A percentile compares a stretch with the other conserved stretches of the same genome.
These are phyloP conservation scores for Dendrobium officinale DNA, from an alignment of 106 monocot genomes.

Conservation along the genomic window DNA sequence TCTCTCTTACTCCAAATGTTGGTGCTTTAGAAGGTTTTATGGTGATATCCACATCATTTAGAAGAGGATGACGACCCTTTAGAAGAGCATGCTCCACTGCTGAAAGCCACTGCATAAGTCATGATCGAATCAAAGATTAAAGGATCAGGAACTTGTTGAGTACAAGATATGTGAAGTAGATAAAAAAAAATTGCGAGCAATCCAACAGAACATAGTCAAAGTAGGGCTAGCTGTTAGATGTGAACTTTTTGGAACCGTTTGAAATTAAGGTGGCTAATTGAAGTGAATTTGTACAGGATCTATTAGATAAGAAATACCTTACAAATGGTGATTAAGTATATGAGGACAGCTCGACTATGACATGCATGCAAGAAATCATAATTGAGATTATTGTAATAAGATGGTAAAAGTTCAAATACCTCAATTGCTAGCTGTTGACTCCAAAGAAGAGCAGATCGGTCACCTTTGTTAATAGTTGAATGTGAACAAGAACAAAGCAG, in stretches of 20 bases:
- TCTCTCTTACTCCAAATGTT: constrained; percentile 19
- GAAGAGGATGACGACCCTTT: constrained; percentile 91
- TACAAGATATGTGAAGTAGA: not conserved
- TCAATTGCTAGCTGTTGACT: constrained; percentile 76
- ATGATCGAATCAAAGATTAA: not conserved
- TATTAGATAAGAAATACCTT: not conserved
- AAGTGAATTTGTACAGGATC: not conserved
- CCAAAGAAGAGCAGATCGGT: constrained; percentile 49
- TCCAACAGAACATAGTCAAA: constrained; percentile 1
- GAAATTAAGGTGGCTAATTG: not conserved
- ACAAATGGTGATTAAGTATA: not conserved
- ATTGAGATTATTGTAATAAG: not conserved
- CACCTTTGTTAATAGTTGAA: constrained; percentile 22
- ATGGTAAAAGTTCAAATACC: constrained; percentile 34
- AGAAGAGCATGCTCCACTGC: constrained; percentile 87
- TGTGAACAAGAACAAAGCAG: constrained; percentile 58
- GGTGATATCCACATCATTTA: constrained; percentile 74
- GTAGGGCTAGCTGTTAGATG: not conserved
- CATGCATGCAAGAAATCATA: not conserved
- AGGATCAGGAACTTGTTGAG: not conserved
- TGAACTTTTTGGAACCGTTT: not conserved
- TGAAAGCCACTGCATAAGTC: constrained; percentile 79
- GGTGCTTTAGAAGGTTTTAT: constrained; percentile 61
- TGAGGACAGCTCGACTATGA: not conserved
- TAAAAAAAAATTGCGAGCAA: not conserved